Evolutionary conservation across 208 protist species (phyloP), one percentile per base, ranked within the genome.

Genomic region (Trypanosoma melophagium): DNA sequence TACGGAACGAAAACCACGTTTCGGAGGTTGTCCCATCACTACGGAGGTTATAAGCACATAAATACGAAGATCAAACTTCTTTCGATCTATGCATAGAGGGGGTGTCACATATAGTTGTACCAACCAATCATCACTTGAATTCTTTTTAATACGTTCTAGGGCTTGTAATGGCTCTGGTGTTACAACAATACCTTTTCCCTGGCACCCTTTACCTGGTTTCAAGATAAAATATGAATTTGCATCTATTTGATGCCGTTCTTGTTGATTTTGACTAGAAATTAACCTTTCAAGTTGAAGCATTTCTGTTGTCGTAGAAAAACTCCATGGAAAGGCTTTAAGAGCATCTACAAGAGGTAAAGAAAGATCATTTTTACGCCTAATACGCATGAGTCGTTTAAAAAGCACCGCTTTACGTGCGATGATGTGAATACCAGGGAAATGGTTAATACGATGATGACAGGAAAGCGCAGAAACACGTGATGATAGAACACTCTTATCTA

Each of bases 11-110:
- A 47, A 12, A 25, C 69, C 44, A 16, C 50, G 31, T 22, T 47
- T 45, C 28, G 54, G 60, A 21, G 60, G 74, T 28, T 56, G 19
- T 60, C 69, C 69, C 7, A 14, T 22, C 21, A 77, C 71, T 7
- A 80, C 73, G n/a, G 77, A 80, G 1, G 81, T 47, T 17, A 98
- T 56, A 38, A 98, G 68, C 21, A 97, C 95, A 71, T 98, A 98
- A 50, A 97, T 69, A 10, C 97, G 89, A 22, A 98, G 64, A 66
- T 98, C 97, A 63, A 98, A 98, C 76, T 98, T 98, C 40, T 83
- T 85, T 14, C 83, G 83, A 13, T 97, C 84, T 47, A 98, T 92
- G 40, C 97, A 84, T 24, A 97, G 85, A 4, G 97, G 97, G 0
- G 80, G 81, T 42, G 84, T 81, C 2, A 98, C 63, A 79, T 98